Evolutionary conservation across 2,329 filamentous ascomycete species (phyloP), one percentile per base, ranked within the genome.

Genomic region (Colletotrichum aenigma): DNA sequence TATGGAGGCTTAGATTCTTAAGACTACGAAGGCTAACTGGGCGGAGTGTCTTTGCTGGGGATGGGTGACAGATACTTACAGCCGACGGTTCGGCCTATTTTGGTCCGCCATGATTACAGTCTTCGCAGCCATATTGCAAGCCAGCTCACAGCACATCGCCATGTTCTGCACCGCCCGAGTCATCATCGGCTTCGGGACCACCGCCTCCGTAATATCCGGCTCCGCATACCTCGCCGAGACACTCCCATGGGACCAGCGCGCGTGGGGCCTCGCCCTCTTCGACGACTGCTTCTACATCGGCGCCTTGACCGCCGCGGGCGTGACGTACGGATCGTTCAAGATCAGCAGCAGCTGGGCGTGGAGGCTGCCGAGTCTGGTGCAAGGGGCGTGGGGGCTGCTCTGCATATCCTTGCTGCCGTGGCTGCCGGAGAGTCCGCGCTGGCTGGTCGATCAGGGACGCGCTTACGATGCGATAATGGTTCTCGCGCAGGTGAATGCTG

Each of bases 361-460:
- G 71, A 55, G 71, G 6, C 26, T 70, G 18, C 67, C 56, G 15
- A 70, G 56, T 15, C 26, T 70, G 6, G 13, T 70, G 4, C 56
- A 70, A 34, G 67, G 67, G 12, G 4, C 43, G 3, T 70, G 56
- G 67, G 67, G 67, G 18, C n/a, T 70, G 15, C 43, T 26, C 34
- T 70, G 67, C 16, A 36, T 70, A 6, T 30, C 36, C 0, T 1
- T 70, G 16, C n/a, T 70, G 8, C 67, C 56, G n/a, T 70, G 36
- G 67, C 48, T 74, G 56, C 71, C 71, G 5, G 66, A 74, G 30
- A 74, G 71, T 1, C 71, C 66, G 8, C 71, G 66, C 4, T 74
- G 66, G 71, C 24, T 74, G 28, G 28, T 74, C 9, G 71, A 74
- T 13, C 56, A 74, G 28, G 71, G 67, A 34, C 58, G 43, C 7